Base-by-base conservation (phyloP, 2,329 filamentous ascomycete genomes). In the Hypoxylon sp. region DNA sequence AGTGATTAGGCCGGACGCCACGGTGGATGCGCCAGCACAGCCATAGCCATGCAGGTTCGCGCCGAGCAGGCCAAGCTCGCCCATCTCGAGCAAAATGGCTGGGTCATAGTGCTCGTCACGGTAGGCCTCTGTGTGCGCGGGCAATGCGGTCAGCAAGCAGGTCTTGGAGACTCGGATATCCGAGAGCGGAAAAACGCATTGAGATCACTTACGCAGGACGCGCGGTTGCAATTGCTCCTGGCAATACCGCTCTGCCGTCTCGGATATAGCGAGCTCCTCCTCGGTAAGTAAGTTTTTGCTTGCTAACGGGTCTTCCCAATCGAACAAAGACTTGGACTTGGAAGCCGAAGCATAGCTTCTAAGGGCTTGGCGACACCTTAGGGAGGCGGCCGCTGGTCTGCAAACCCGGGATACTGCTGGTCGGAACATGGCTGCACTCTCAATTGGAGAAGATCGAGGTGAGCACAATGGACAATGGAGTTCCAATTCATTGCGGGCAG, bases 181-280 rank as follows among this genome's bases (percentile, higher is more conserved):
- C 37, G 37, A 41, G 19, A 41, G 37, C 37, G 37, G 37, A 41
- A 41, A 41, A 41, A 41, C n/a, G 37, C 37, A 19, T n/a, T 8
- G 24, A 19, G 11, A 62, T 92, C 91, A 78, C 86, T 70, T 84
- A 97, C 94, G 90, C 62, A 97, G 84, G 52, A 99, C 91, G 68
- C 94, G 85, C 52, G 95, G 95, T 43, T 91, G 82, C 80, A 99
- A 84, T 63, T 87, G 87, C 76, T 98, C 94, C 78, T 98, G 94
- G 76, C 94, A 98, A 75, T 98, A 99, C 64, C 92, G 87, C 78
- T 97, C 91, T 32, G 94, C 94, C 5, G 93, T 97, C 72, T 97
- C 93, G 43, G 91, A 85, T 69, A 99, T 94, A 13, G 94, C 93
- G 68, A 92, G 76, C 78, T 99, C 95, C 63, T 99, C 95, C 69